Evolutionary conservation across 2,329 filamentous ascomycete species (phyloP), one percentile per base, ranked within the genome.

Genomic region (Aspergillus sojae): DNA sequence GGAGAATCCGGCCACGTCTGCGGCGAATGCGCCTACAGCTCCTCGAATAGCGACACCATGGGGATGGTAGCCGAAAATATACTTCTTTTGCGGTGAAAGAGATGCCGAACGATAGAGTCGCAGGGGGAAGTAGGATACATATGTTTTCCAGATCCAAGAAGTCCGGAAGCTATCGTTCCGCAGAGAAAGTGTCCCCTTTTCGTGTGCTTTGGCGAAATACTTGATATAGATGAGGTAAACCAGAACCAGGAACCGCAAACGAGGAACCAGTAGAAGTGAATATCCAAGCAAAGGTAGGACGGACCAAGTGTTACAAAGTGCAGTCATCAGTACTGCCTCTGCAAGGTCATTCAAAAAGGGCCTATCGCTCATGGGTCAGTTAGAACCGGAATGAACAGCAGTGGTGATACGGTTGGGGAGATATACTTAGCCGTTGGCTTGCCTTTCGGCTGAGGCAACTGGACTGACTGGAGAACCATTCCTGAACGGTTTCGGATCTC

Each of bases 1-100:
- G 0, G 85, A 83, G 76, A 96, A 96, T 0, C 91, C 91, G 0
- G 94, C 83, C 0, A 90, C 90, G 68, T 96, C 92, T 1, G 93
- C 95, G 4, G 84, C 90, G 71, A 96, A 94, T 2, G 92, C 89
- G 3, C 87, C 90, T 78, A 91, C 93, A 0, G 92, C 92, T 19
- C 93, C 93, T 65, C 95, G 91, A 9, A 89, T 92, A 71, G 96
- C 95, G 77, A 96, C 94, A 34, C 93, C 92, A 73, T 96, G 93
- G 0, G 93, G 93, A 71, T 96, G 93, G 75, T 96, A 96, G 34
- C 92, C 92, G 70, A 96, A 91, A 67, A 96, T 91, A 80, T 96
- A 96, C 76, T 93, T 94, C 65, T 91, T 84, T 2, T 88, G 90
- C 0, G 91, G 85, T n/a, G 89, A 85, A 6, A 96, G 85, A 57